A percentile compares a stretch with the other conserved stretches of the same genome.
Conservation (phyloP, 495 filamentous ascomycete species). For the Penicillium longicatenatum region DNA sequence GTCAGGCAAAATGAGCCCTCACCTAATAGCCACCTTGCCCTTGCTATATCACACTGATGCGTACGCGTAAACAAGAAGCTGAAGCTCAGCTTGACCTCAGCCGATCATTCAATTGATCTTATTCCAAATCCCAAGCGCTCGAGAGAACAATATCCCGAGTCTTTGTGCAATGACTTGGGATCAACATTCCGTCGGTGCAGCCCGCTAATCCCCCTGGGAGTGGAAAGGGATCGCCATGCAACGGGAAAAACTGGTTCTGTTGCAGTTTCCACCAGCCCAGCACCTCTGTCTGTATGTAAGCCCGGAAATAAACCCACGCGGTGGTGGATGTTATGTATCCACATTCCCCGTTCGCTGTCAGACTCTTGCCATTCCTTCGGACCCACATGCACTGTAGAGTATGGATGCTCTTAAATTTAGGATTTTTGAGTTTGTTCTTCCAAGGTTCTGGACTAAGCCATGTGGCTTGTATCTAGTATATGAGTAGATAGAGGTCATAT, state of each 20-base stretch:
- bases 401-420: neutral
- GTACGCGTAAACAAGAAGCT: neutral
- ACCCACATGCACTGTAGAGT: slow-evolving; percentile 2
- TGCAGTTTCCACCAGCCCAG: slow-evolving; percentile 11
- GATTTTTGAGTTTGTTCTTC: neutral
- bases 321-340: neutral
- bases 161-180: neutral
- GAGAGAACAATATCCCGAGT: too few species aligned
- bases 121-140: too few species aligned
- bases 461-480: neutral
- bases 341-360: slow-evolving; percentile 17
- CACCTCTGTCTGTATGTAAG: neutral
- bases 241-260: slow-evolving; percentile 12
- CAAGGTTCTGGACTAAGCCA: neutral
- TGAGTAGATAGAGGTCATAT: neutral
- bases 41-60: neutral
- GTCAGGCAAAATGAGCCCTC: neutral
- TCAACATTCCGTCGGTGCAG: neutral
- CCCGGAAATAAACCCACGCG: neutral
- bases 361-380: slow-evolving; percentile 9
- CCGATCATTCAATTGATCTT: too few species aligned
- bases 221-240: slow-evolving; percentile 11
- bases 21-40: neutral
- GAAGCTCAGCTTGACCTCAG: neutral
- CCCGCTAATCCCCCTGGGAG: neutral